Evolutionary conservation across 2,329 filamentous ascomycete genomes (phyloP).

Genomic region (Xylaria sp.): DNA sequence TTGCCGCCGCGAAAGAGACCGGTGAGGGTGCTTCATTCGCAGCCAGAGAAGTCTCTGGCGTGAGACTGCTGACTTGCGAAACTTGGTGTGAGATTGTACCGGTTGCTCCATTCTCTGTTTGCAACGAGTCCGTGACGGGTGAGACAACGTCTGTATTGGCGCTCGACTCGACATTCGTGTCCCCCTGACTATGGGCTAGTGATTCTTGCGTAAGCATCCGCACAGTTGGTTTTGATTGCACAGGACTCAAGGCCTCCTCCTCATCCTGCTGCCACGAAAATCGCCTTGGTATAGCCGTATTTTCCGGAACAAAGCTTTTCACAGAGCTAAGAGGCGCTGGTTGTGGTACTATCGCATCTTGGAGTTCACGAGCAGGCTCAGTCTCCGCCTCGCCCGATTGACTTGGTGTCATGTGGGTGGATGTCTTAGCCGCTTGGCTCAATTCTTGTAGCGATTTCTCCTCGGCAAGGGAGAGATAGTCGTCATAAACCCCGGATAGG

Average conservation of each 20-base stretch:
- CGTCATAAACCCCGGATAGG: slow-evolving; percentile 73
- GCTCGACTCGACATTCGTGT: not conserved
- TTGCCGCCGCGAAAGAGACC: slow-evolving; percentile 53
- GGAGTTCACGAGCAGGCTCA: slow-evolving; percentile 8
- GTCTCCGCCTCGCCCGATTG: slow-evolving; percentile 6
- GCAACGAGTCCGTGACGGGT: slow-evolving; percentile 30
- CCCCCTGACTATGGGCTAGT: slow-evolving; percentile 7
- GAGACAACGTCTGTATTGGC: slow-evolving; percentile 18
- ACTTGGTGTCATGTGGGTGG: slow-evolving; percentile 23
- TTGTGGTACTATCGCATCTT: slow-evolving; percentile 31
- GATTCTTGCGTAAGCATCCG: slow-evolving; percentile 24
- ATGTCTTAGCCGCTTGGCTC: slow-evolving; percentile 45
- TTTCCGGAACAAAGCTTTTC: slow-evolving; percentile 33
- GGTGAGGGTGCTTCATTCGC: slow-evolving; percentile 58
- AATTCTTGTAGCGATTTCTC: slow-evolving; percentile 53
- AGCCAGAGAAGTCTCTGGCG: slow-evolving; percentile 43
- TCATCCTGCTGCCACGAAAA: slow-evolving; percentile 58
- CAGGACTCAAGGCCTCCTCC: slow-evolving; percentile 41
- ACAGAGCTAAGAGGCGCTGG: slow-evolving; percentile 42
- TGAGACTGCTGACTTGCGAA: slow-evolving; percentile 53
- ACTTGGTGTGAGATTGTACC: slow-evolving; percentile 51
- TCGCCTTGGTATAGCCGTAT: slow-evolving; percentile 40
- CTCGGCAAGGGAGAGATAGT: slow-evolving; percentile 69
- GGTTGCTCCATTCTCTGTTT: slow-evolving; percentile 34
- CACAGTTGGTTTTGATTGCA: slow-evolving; percentile 29